Conservation (phyloP, 2,329 filamentous ascomycete genomes). For the Fusarium sp. region DNA sequence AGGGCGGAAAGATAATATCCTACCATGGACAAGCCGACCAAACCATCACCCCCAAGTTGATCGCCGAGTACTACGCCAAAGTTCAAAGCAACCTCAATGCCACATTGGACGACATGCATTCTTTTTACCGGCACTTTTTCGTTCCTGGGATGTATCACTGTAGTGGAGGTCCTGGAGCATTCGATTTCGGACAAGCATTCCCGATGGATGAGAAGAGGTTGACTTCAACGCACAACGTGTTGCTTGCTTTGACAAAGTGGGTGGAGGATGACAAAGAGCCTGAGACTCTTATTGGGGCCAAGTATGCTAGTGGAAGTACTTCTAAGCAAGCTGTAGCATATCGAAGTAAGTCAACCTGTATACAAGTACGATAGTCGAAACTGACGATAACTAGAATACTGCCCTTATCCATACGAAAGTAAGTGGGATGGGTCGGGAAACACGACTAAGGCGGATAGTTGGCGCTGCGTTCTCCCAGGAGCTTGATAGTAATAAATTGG, state of each 20-base stretch:
- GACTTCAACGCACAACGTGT: not conserved
- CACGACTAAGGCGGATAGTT: not conserved
- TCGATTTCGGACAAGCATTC: slow-evolving; percentile 12
- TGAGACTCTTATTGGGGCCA: not conserved
- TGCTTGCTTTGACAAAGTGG: slow-evolving; percentile 13
- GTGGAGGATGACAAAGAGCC: slow-evolving; percentile 8
- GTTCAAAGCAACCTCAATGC: slow-evolving; percentile 10
- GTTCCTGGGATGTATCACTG: slow-evolving; percentile 27
- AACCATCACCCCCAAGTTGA: slow-evolving; percentile 11
- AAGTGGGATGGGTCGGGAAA: slow-evolving; percentile 21
- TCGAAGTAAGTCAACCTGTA: not conserved
- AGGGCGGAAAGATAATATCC: slow-evolving; percentile 17
- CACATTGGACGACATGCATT: slow-evolving; percentile 1
- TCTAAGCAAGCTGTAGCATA: not conserved
- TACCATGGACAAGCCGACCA: slow-evolving; percentile 20
- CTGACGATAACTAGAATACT: slow-evolving; percentile 4
- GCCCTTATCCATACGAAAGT: slow-evolving; percentile 16
- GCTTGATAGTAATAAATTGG: not conserved
- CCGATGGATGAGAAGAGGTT: slow-evolving; percentile 8
- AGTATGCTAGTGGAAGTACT: not conserved
- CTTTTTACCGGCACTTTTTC: slow-evolving; percentile 13
- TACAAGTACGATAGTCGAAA: fast-evolving
- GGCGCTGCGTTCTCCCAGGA: not conserved
- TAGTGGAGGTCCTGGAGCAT: not conserved
- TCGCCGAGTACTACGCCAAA: slow-evolving; percentile 15